Evolutionary conservation across 2,329 filamentous ascomycete species (phyloP), one percentile per base, ranked within the genome.

Genomic region (Colletotrichum phormii): DNA sequence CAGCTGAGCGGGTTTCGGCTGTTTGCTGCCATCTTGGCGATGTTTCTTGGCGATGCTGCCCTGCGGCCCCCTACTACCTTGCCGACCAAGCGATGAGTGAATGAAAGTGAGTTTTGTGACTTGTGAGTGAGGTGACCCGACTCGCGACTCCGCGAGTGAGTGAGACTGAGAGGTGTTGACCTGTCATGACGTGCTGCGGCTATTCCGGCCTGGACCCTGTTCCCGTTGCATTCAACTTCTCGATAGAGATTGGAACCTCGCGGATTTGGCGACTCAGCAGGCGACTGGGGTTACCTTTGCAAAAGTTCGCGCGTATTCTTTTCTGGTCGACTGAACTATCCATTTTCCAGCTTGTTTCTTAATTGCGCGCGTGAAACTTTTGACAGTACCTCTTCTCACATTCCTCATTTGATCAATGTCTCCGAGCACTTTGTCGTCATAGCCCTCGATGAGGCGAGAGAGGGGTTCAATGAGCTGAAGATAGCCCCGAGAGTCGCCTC

Each of bases 331-430:
- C 49, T 29, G 29, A 51, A 37, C 55, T 37, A 26, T 66, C 53
- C 24, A 15, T 49, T 26, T 18, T 26, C 60, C 49, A 49, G 49
- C 33, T 57, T 37, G 53, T 26, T 24, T 42, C 18, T 42, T 9
- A n/a, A 12, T 37, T 54, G 49, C 35, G 37, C 13, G 8, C 18
- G 42, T 49, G 22, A 33, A 46, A 64, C 46, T n/a, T n/a, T 46
- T 33, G 15, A 5, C 24, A 46, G 24, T 13, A 15, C 9, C 51
- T 53, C 35, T 42, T 74, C 72, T 51, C 46, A 64, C 31, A 53
- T 61, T 72, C 63, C 71, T 71, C 29, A 60, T 71, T 74, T 22
- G 67, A 61, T 73, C 64, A 51, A 67, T 58, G 72, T 66, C 57
- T 71, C 74, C 70, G 60, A 60, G n/a, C 6, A 18, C 22, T 57